Evolutionary conservation across 768 basidiomycete species (phyloP), one percentile per base, ranked within the genome.

Genomic region (Tylopilus subfusipes): DNA sequence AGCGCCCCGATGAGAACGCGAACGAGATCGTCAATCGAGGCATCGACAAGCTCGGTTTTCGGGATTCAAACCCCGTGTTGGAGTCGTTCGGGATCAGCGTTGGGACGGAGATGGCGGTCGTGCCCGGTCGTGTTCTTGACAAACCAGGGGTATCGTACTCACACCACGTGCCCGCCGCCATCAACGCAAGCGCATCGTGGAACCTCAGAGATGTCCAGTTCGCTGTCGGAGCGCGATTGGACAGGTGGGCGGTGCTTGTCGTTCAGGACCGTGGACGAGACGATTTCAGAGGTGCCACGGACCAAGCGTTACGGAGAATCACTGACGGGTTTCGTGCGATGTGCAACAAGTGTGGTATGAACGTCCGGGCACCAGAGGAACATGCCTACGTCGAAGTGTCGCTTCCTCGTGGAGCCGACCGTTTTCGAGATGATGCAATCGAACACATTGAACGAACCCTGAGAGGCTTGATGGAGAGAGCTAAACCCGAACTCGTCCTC

Each of bases 261-360:
- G 80, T 93, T 54, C 70, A 74, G 48, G 88, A 90, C 56, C 75
- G 77, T 52, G 47, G 53, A 3, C 58, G 74, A 21, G 76, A 78
- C 22, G 86, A 90, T 61, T 91, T 90, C 61, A 29, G 7, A 0
- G 76, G 73, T 4, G 42, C 69, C 4, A 50, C 68, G 4, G 88
- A 90, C 57, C 79, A 78, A 0, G 76, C 75, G 21, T 65, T 90
- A 27, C 55, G 59, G 22, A 42, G 39, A 3, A 71, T 74, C 6
- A 67, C 84, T 4, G 58, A 56, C 0, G 85, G 78, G 0, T 90
- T 92, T 57, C 69, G 72, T 11, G 51, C 65, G 1, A 88, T 84
- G 82, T 92, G 89, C 67, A 67, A 62, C 51, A 77, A 59, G n/a
- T 79, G 80, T 49, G 90, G 90, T 2, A 86, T 92, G 79, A 55